A percentile compares a stretch with the other conserved stretches of the same genome.
phyloP scores from a whole-genome alignment of 208 protist species.

The Angomonas deanei region DNA sequence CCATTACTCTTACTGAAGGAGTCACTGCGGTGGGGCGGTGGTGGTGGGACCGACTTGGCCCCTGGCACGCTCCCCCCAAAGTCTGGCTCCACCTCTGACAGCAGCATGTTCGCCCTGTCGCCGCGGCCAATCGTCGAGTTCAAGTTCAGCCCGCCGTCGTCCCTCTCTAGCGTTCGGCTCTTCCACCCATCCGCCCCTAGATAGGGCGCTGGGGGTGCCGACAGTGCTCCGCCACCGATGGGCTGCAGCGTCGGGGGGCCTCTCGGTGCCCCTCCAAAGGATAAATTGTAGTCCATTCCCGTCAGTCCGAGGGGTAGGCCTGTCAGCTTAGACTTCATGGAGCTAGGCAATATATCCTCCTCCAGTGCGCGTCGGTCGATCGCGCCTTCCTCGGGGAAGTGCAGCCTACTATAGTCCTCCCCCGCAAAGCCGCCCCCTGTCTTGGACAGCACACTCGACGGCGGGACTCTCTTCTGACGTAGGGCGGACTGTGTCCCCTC shows the following conservation, averaged over 20 bases:
- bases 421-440: neutral
- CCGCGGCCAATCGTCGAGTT: slow-evolving; percentile 42
- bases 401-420: neutral
- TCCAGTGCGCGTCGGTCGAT: neutral
- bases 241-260: neutral
- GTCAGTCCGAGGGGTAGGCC: slow-evolving; percentile 12
- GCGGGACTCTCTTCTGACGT: neutral
- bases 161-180: neutral
- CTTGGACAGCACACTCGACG: neutral
- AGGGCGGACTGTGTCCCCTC: neutral
- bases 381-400: neutral
- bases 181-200: neutral
- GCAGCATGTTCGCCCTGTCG: slow-evolving; percentile 38
- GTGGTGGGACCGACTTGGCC: no score
- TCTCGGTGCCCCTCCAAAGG: slow-evolving; percentile 14
- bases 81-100: slow-evolving; percentile 8
- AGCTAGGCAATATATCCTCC: neutral
- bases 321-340: neutral
- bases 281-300: slow-evolving; percentile 18
- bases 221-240: neutral
- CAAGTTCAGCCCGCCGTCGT: slow-evolving; percentile 13
- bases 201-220: neutral
- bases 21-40: neutral
- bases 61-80: neutral
- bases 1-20: neutral